phyloP scores from a whole-genome alignment of 2,329 filamentous ascomycete species.

The Ophiostoma australiae region DNA sequence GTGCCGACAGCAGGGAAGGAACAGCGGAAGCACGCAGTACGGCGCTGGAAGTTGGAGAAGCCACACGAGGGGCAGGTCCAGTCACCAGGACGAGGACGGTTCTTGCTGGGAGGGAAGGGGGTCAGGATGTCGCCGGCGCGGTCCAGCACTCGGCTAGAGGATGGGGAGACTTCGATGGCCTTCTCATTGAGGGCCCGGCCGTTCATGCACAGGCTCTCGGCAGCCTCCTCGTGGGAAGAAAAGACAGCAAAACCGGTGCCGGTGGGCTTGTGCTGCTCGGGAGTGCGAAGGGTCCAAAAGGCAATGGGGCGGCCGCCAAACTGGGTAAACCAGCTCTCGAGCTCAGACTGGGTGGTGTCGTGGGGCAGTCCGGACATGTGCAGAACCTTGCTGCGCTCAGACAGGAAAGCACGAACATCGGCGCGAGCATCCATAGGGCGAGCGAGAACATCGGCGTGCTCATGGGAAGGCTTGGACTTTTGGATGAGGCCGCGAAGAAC shows the following conservation, averaged over 20 bases:
- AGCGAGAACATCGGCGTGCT: conserved; percentile 90
- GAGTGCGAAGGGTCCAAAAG: conserved; percentile 96
- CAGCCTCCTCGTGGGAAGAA: conserved; percentile 97
- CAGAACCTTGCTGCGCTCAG: conserved; percentile 94
- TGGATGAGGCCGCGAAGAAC: conserved; percentile 88
- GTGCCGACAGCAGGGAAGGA: conserved; percentile 93
- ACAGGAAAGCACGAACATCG: conserved; percentile 91
- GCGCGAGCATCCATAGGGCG: conserved; percentile 95
- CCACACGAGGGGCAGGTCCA: conserved; percentile 99
- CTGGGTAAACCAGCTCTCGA: conserved; percentile 99
- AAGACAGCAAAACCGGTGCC: conserved; percentile 98
- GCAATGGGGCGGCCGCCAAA: conserved; percentile 96
- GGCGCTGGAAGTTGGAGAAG: conserved; percentile 98
- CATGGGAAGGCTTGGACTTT: conserved; percentile 90
- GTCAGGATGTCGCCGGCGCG: conserved; percentile 93
- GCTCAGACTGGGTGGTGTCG: conserved; percentile 95
- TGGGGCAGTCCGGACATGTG: conserved; percentile 97
- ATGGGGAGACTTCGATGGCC: conserved; percentile 96
- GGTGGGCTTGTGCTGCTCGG: conserved; percentile 99
- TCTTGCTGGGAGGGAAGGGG: conserved; percentile 97
- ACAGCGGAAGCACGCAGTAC: conserved; percentile 97
- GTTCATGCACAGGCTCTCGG: conserved; percentile 98
- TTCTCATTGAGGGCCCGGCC: conserved; percentile 97
- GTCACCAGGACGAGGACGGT: conserved; percentile 91
- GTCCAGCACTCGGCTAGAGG: conserved; percentile 92